Evolutionary conservation across 2,329 filamentous ascomycete species (phyloP).

Genomic region (Ceratocystiopsis brevicomis): DNA sequence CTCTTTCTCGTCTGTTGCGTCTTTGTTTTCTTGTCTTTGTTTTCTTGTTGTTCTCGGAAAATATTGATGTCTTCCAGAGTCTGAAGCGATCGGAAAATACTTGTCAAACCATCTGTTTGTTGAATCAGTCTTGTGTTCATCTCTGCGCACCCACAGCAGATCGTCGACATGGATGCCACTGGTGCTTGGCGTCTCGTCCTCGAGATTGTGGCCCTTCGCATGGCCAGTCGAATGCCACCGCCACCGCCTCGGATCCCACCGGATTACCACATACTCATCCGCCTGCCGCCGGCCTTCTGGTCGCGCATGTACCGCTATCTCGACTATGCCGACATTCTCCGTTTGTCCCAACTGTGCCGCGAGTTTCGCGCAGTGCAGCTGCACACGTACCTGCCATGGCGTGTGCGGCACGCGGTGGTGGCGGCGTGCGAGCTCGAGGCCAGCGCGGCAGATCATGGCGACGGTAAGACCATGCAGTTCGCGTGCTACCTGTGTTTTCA

Average conservation of each 20-base stretch:
- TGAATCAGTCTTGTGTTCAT: too few relatives aligned
- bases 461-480: neutral
- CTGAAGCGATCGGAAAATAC: too few relatives aligned
- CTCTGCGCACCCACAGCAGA: too few relatives aligned
- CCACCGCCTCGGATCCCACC: neutral
- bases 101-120: too few relatives aligned
- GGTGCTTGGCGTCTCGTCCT: too few relatives aligned
- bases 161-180: too few relatives aligned
- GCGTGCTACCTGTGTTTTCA: constrained; percentile 11
- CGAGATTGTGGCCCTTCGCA: too few relatives aligned
- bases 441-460: neutral
- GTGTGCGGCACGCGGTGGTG: constrained; percentile 3
- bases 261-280: constrained; percentile 7
- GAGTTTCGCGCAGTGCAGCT: constrained; percentile 4
- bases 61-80: too few relatives aligned
- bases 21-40: too few relatives aligned
- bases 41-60: too few relatives aligned
- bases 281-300: constrained; percentile 8
- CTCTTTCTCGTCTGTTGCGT: too few relatives aligned
- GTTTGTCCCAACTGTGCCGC: constrained; percentile 3
- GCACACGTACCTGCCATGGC: constrained; percentile 7
- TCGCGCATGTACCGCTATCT: constrained; percentile 7
- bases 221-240: neutral
- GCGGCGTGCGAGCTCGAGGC: neutral
- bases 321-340: constrained; percentile 7